Evolutionary conservation across 1,284 basidiomycete genomes (phyloP).

Genomic region (Kwoniella shivajii): DNA sequence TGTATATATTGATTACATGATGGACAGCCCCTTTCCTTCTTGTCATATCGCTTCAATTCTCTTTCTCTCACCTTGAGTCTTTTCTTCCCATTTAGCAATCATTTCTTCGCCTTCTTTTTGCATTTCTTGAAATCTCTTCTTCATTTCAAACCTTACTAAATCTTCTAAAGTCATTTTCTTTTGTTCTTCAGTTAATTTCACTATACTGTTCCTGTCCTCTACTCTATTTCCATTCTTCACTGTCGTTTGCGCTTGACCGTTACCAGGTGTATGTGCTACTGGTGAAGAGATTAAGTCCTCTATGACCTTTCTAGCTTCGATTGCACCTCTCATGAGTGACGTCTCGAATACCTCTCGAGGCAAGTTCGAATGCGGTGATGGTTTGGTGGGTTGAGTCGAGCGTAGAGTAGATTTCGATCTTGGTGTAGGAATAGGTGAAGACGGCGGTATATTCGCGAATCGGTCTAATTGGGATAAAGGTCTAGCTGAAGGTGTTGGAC

Average conservation of each 20-base stretch:
- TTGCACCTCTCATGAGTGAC: conserved; percentile 29
- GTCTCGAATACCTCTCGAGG: conserved; percentile 23
- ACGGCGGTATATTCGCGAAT: conserved; percentile 40
- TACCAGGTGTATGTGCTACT: background rate
- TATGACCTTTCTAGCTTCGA: conserved; percentile 37
- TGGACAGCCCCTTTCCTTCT: no score
- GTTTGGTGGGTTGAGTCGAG: conserved; percentile 6
- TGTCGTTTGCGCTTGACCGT: background rate
- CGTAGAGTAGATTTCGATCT: conserved; percentile 12
- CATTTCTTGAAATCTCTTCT: conserved; percentile 30
- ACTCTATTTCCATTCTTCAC: background rate
- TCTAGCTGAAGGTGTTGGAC: background rate
- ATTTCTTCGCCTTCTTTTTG: conserved; percentile 38
- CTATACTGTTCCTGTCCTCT: background rate
- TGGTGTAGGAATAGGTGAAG: conserved; percentile 21
- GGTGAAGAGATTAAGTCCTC: conserved; percentile 31
- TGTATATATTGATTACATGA: no score
- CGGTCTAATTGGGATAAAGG: conserved; percentile 29
- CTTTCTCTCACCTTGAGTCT: conserved; percentile 28
- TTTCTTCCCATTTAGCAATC: conserved; percentile 37
- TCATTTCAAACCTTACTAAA: conserved; percentile 37
- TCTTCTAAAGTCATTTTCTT: conserved; percentile 45
- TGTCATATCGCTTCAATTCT: conserved; percentile 27
- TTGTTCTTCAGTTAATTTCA: conserved; percentile 32
- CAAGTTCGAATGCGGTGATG: conserved; percentile 12